Base-by-base conservation (phyloP, 306 rosid genomes). In the Begonia peltatifolia region DNA sequence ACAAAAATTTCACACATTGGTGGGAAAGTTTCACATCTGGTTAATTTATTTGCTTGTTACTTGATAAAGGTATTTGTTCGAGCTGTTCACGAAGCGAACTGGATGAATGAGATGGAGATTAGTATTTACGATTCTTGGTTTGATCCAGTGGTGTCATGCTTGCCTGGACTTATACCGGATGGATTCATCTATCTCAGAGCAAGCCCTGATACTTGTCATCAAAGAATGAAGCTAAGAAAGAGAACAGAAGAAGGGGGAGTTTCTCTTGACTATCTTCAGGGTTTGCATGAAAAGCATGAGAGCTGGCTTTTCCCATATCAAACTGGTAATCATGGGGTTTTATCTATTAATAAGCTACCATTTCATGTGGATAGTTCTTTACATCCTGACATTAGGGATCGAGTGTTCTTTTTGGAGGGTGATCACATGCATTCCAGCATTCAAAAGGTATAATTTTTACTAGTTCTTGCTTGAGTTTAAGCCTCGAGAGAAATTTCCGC, bases 91-190 rank as follows among this genome's bases (percentile, higher is more conserved):
- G 99, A 90, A 74, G 99, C 99, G 6, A 90, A 86, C 10, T 90
- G 99, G 99, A 90, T 90, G 99, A 90, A 75, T 75, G 99, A 80
- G 77, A 90, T 90, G 99, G 99, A 90, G 80, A 85, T 86, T 68
- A 90, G 95, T 69, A 86, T 90, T 53, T 90, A 90, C 36, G 99
- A 90, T 73, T 90, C 99, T 14, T 85, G 99, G 99, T 90, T 90
- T 69, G 99, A 90, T 71, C 99, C 95, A 18, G 99, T 86, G 4
- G 99, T 90, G 51, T 90, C 99, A 15, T 66, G 79, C 73, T 76
- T 90, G 80, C 99, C 95, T 22, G 99, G 99, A 54, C 95, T 90
- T 43, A 71, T 90, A 50, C 99, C 99, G 12, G 99, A 90, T 54
- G 99, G 77, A 56, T 90, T 90, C 71, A 90, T 90, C 75, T 90